phyloP scores from a whole-genome alignment of 176 grass and related monocot genomes.

The Oryza punctata region DNA sequence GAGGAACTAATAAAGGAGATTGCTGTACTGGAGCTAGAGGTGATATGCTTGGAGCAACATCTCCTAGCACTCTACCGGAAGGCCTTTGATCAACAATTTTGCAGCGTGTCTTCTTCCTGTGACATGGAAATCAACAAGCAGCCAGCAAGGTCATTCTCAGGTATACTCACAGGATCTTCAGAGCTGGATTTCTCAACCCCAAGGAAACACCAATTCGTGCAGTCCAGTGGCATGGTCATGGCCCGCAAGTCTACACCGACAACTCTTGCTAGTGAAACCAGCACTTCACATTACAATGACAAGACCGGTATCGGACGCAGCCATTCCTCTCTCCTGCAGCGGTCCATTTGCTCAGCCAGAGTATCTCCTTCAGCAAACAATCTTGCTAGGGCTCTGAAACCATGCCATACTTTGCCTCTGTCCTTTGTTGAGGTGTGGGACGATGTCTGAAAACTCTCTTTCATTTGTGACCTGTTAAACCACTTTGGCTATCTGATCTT shows the following conservation, averaged over 20 bases:
- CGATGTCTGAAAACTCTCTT: neutral
- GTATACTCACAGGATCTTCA: constrained; percentile 38
- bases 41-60: constrained; percentile 89
- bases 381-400: constrained; percentile 69
- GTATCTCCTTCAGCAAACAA: constrained; percentile 73
- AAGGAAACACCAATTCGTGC: constrained; percentile 38
- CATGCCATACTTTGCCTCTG: constrained; percentile 77
- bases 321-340: constrained; percentile 80
- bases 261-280: constrained; percentile 33
- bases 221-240: constrained; percentile 46
- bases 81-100: constrained; percentile 73
- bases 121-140: constrained; percentile 30
- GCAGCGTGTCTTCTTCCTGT: constrained; percentile 26
- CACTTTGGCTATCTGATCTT: neutral
- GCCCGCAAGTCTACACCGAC: constrained; percentile 55
- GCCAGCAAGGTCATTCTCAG: constrained; percentile 46
- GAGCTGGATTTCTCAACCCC: constrained; percentile 43
- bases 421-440: constrained; percentile 70
- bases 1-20: constrained; percentile 89
- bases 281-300: constrained; percentile 15
- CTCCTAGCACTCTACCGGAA: constrained; percentile 75
- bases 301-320: constrained; percentile 55
- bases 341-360: constrained; percentile 70
- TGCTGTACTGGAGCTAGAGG: constrained; percentile 88
- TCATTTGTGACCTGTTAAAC: neutral